Percentiles rank a stretch among this genome's conserved stretches.
phyloP scores from a whole-genome alignment of 805 yeast species.

The Sugiyamaella marilandica region DNA sequence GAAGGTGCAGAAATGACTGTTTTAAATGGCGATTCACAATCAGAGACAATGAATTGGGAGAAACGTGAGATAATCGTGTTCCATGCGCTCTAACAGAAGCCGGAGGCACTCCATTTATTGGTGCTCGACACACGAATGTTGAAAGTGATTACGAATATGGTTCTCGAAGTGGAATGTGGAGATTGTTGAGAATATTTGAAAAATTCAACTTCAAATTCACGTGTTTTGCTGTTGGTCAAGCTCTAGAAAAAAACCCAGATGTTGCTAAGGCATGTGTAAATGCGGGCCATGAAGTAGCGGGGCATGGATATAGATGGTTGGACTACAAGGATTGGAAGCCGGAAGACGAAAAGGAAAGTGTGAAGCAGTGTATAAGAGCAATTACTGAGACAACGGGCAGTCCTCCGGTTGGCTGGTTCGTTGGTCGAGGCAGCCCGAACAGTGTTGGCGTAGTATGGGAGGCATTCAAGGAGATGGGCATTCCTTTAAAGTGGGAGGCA shows the following conservation, averaged over 20 bases:
- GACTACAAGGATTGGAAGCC: slow-evolving; percentile 28
- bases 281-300: slow-evolving; percentile 38
- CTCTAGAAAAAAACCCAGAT: slow-evolving; percentile 33
- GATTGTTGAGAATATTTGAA: slow-evolving; percentile 33
- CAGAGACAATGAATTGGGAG: slow-evolving; percentile 28
- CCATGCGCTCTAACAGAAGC: slow-evolving; percentile 6
- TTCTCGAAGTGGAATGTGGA: slow-evolving; percentile 34
- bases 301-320: slow-evolving; percentile 38
- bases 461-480: slow-evolving; percentile 33
- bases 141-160: slow-evolving; percentile 37
- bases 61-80: slow-evolving; percentile 1
- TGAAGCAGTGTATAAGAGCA: slow-evolving; percentile 30
- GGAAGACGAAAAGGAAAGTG: slow-evolving; percentile 33
- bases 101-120: slow-evolving; percentile 4
- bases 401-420: slow-evolving; percentile 37
- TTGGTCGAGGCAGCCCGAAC: slow-evolving; percentile 34
- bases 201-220: slow-evolving; percentile 33
- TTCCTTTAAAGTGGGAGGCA: slow-evolving; percentile 34
- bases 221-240: slow-evolving; percentile 38
- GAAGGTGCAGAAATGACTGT: slow-evolving; percentile 35
- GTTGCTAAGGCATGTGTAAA: slow-evolving; percentile 35
- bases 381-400: slow-evolving; percentile 32
- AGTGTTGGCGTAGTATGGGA: slow-evolving; percentile 34
- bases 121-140: slow-evolving; percentile 21
- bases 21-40: slow-evolving; percentile 31